Base-by-base conservation (phyloP, 768 basidiomycete species). In the Tricholoma matsutake region DNA sequence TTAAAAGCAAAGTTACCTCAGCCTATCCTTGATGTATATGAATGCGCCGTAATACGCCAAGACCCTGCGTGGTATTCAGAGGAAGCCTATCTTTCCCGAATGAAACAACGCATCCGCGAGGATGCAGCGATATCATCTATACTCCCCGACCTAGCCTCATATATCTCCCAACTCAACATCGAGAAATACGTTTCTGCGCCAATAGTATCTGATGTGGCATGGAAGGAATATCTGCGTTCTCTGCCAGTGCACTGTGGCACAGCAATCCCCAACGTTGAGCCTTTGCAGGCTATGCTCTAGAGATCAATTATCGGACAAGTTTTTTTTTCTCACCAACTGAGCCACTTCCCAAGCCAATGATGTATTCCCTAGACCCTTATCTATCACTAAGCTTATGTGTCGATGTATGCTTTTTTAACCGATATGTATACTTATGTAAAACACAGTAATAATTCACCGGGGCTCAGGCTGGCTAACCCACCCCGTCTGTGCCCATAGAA, bases 61-160 rank as follows among this genome's bases (percentile, higher is more conserved):
- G 84, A 86, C 63, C 73, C 82, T 41, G 82, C 83, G 6, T 87
- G 85, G 85, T 86, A 85, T 66, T 76, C 79, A 25, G 86, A 87
- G 68, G 71, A 80, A 62, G 79, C 72, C 18, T 77, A 79, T 3
- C 65, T 87, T 49, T 73, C 77, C 14, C 77, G 85, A n/a, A 72
- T 77, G 57, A 71, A 71, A 9, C 83, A 87, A 64, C 77, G 80
- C 6, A 61, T 74, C 2, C 78, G 78, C 47, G 82, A 84, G 66
- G 82, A 82, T 61, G 64, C 68, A 7, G 82, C 81, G 4, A 69
- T 83, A 7, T 71, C 77, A 2, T 70, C 76, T 9, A 79, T 81
- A 64, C 65, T 84, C 56, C 80, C 79, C 2, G 67, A 79, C 29
- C 65, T 85, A 34, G 71, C 74, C 37, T 63, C 62, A 20, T 80